Evolutionary conservation across 2,329 filamentous ascomycete species (phyloP).

Genomic region (Alternaria postmessia): DNA sequence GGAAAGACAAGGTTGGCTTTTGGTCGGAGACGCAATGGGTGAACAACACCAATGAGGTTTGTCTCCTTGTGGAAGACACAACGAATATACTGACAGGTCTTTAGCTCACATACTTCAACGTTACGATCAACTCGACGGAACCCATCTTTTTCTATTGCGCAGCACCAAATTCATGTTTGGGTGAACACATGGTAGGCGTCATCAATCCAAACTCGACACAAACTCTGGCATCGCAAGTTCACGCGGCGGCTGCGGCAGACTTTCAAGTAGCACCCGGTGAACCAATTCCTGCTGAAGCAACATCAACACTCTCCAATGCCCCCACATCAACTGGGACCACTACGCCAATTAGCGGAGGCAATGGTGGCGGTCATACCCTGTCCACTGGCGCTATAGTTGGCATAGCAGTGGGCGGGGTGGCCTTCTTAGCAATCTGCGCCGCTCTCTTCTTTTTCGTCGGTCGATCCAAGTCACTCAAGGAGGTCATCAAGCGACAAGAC

Average conservation of each 20-base stretch:
- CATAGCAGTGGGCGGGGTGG: conserved; percentile 69
- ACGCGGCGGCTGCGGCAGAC: conserved; percentile 32
- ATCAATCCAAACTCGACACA: conserved; percentile 67
- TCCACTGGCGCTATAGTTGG: conserved; percentile 54
- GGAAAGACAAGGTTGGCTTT: conserved; percentile 40
- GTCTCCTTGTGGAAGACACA: conserved; percentile 1
- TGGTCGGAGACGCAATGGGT: conserved; percentile 42
- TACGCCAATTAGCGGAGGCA: conserved; percentile 4
- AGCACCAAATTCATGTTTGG: conserved; percentile 70
- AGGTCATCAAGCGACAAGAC: conserved; percentile 21
- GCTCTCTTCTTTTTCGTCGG: conserved; percentile 72
- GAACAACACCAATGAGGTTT: conserved; percentile 36
- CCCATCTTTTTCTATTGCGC: conserved; percentile 55
- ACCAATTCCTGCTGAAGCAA: conserved; percentile 50
- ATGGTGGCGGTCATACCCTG: conserved; percentile 28
- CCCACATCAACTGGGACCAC: conserved; percentile 16
- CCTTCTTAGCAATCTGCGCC: conserved; percentile 68
- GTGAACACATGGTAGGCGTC: conserved; percentile 75
- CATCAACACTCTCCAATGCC: conserved; percentile 19
- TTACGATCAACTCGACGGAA: conserved; percentile 46
- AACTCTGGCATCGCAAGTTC: conserved; percentile 39
- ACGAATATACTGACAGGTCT: conserved; percentile 9
- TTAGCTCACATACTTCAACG: conserved; percentile 41
- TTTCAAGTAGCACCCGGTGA: conserved; percentile 52
- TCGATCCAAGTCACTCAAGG: conserved; percentile 46